Conservation (phyloP, 345 rosid species). For the Carallia brachiata region DNA sequence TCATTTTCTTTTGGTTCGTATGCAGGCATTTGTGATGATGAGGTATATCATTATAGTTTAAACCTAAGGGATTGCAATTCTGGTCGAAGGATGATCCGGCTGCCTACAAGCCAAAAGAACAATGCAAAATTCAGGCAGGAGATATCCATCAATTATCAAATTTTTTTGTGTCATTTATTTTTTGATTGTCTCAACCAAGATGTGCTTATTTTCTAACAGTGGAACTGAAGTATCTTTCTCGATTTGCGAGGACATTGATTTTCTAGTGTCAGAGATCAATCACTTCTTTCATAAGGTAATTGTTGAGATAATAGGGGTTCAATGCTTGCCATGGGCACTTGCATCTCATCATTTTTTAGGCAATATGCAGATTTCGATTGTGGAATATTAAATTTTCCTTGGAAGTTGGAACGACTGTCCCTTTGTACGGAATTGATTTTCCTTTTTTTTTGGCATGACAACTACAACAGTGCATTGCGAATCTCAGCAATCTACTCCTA, state of each 20-base stretch:
- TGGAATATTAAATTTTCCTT: no score
- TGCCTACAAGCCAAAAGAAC: slow-evolving; percentile 71
- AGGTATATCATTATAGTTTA: slow-evolving; percentile 50
- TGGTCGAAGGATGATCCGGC: slow-evolving; percentile 43
- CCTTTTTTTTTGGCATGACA: no score
- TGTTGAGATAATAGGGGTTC: no score
- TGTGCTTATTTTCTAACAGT: slow-evolving; percentile 35
- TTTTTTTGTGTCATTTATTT: not conserved
- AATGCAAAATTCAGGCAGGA: slow-evolving; percentile 70
- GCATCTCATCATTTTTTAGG: no score
- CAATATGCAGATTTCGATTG: no score
- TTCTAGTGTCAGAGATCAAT: slow-evolving; percentile 40
- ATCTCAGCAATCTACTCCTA: no score
- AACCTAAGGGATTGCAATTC: slow-evolving; percentile 52
- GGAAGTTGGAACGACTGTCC: no score
- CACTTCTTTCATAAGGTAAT: slow-evolving; percentile 64
- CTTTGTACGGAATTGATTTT: no score
- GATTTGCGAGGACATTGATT: slow-evolving; percentile 46
- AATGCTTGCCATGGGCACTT: no score
- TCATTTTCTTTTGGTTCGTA: not conserved
- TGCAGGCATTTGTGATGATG: slow-evolving; percentile 60
- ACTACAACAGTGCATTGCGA: no score
- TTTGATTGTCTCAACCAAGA: slow-evolving; percentile 9
- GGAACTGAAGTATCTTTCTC: slow-evolving; percentile 72
- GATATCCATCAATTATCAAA: not conserved